A percentile compares a stretch with the other conserved stretches of the same genome.
These are phyloP conservation scores for Fusarium miscanthi DNA, from an alignment of 2,329 filamentous ascomycete genomes.

Conservation along the genomic window DNA sequence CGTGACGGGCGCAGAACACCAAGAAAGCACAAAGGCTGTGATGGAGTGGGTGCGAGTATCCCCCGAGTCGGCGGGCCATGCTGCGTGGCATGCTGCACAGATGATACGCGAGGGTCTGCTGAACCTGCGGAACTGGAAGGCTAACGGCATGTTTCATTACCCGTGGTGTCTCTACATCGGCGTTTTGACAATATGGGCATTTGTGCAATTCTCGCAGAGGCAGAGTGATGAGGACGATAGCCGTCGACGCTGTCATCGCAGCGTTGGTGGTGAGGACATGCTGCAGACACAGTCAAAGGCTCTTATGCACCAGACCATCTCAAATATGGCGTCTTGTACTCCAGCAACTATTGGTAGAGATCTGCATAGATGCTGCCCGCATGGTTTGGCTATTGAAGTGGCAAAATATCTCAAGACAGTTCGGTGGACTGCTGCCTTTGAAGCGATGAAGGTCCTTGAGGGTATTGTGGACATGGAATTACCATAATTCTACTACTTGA, in stretches of 20 bases:
- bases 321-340: background rate
- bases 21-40: background rate
- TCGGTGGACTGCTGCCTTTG: background rate
- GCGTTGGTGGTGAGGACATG: fast-evolving
- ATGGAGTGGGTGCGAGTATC: fast-evolving
- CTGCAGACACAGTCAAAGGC: background rate
- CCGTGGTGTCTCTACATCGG: background rate
- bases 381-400: background rate
- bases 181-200: background rate
- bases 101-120: background rate
- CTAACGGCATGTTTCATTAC: background rate
- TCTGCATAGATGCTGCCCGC: background rate
- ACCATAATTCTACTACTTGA: background rate
- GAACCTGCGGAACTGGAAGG: background rate
- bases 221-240: fast-evolving
- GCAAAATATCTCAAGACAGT: background rate
- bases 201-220: background rate
- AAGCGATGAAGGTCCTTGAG: background rate
- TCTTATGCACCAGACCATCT: background rate
- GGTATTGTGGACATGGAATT: background rate
- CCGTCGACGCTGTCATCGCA: background rate
- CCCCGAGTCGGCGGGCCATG: background rate
- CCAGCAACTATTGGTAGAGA: background rate
- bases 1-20: background rate
- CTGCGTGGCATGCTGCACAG: background rate